A percentile compares a stretch with the other conserved stretches of the same genome.
Evolutionary conservation across 495 filamentous ascomycete species (phyloP).

Genomic region (Neurospora sublineolata): DNA sequence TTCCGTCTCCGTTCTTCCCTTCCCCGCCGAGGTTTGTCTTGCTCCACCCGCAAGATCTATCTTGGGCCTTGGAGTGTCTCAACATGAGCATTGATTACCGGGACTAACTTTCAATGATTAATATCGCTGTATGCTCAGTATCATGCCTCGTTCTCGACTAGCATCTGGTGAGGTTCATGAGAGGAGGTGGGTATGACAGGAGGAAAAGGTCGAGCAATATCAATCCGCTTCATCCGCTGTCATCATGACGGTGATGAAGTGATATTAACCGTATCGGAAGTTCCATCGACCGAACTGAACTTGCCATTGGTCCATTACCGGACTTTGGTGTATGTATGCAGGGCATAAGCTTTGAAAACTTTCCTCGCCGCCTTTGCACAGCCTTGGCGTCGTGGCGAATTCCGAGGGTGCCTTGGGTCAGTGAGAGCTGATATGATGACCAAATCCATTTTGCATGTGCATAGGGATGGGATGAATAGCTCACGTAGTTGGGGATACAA

Average conservation of each 20-base stretch:
- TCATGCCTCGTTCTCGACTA: not conserved
- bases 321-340: not conserved
- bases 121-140: not conserved
- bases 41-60: not conserved
- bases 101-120: not conserved
- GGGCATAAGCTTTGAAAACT: not conserved
- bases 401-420: not conserved
- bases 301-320: not conserved
- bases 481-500: not conserved
- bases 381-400: not conserved
- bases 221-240: not conserved
- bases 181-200: not conserved
- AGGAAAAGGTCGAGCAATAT: not conserved
- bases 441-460: not conserved
- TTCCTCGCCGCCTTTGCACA: not conserved
- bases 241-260: not conserved
- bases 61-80: not conserved
- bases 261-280: not conserved
- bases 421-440: not conserved
- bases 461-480: not conserved
- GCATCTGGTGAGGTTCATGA: not conserved
- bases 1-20: not conserved
- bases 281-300: not conserved
- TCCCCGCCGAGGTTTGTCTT: not conserved
- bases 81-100: not conserved